A percentile compares a stretch with the other conserved stretches of the same genome.
phyloP scores from a whole-genome alignment of 192 early-diverging fungal genomes.

The Entophlyctis luteolus region DNA sequence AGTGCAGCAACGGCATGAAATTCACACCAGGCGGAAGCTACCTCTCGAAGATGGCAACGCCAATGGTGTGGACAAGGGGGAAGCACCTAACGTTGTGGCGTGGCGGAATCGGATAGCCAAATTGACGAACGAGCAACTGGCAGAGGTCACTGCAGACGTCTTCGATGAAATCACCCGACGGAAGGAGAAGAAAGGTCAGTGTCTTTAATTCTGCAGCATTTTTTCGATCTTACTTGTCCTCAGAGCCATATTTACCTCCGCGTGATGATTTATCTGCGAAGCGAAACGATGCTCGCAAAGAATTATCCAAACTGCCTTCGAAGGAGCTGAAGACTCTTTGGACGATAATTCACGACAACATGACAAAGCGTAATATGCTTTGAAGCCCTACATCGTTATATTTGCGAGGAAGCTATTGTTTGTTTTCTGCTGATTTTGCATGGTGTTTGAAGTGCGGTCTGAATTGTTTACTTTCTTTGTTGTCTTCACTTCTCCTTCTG shows the following conservation, averaged over 20 bases:
- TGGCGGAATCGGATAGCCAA: slow-evolving; percentile 21
- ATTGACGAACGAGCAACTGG: slow-evolving; percentile 26
- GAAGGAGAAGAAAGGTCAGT: slow-evolving; percentile 27
- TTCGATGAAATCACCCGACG: slow-evolving; percentile 28
- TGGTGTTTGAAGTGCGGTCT: too few relatives aligned
- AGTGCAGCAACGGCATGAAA: background rate
- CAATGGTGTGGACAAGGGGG: background rate
- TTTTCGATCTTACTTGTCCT: background rate
- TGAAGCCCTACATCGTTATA: background rate
- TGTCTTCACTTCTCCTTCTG: too few relatives aligned
- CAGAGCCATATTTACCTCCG: slow-evolving; percentile 24
- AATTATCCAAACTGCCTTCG: slow-evolving; percentile 24
- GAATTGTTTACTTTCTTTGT: too few relatives aligned
- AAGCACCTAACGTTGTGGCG: slow-evolving; percentile 9
- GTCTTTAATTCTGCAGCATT: background rate
- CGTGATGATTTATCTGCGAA: slow-evolving; percentile 24
- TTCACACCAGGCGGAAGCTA: background rate
- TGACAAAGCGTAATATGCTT: slow-evolving; percentile 29
- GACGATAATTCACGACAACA: slow-evolving; percentile 32
- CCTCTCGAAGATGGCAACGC: background rate
- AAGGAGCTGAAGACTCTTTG: slow-evolving; percentile 27
- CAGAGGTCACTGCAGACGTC: slow-evolving; percentile 28
- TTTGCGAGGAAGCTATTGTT: too few relatives aligned
- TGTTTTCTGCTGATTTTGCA: too few relatives aligned
- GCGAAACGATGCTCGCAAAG: slow-evolving; percentile 31